Evolutionary conservation across 164 flowering plant genomes (phyloP).

Genomic region (Taxillus chinensis): DNA sequence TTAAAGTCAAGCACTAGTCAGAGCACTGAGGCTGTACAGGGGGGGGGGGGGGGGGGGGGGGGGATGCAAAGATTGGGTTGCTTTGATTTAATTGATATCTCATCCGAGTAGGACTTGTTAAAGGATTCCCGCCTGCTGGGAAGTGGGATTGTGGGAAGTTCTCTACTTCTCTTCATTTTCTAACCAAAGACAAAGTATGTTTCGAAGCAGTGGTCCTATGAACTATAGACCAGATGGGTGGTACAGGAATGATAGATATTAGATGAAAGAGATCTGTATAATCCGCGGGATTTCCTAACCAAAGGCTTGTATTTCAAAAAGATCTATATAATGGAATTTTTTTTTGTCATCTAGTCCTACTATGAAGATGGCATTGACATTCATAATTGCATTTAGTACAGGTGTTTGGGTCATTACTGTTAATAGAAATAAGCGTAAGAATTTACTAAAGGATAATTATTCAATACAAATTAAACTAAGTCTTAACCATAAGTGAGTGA

Average conservation of each 20-base stretch:
- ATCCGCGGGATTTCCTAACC: conserved; percentile 19
- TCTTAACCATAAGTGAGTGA: too few species aligned
- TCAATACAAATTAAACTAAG: too few species aligned
- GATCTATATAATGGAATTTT: conserved; percentile 77
- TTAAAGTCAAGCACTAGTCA: too few species aligned
- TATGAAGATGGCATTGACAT: conserved; percentile 82
- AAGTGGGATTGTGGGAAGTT: conserved; percentile 7
- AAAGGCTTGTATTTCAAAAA: conserved; percentile 21
- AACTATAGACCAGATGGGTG: conserved; percentile 16
- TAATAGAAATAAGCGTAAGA: too few species aligned
- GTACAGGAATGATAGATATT: conserved; percentile 22
- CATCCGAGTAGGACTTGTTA: conserved; percentile 13
- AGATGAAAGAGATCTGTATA: conserved; percentile 16
- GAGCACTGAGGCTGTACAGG: too few species aligned
- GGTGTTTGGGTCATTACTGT: conserved; percentile 88
- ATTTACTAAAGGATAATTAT: too few species aligned
- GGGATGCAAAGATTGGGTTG: too few species aligned
- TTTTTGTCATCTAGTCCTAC: conserved; percentile 73
- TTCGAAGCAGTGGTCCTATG: conserved; percentile 17
- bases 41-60: too few species aligned
- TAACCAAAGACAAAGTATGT: conserved; percentile 20
- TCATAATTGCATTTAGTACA: conserved; percentile 68
- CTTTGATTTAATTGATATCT: too few species aligned
- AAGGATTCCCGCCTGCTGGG: conserved; percentile 17
- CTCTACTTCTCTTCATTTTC: conserved; percentile 21